Conservation (phyloP, 2,329 filamentous ascomycete genomes). For the Graphilbum fragrans region DNA sequence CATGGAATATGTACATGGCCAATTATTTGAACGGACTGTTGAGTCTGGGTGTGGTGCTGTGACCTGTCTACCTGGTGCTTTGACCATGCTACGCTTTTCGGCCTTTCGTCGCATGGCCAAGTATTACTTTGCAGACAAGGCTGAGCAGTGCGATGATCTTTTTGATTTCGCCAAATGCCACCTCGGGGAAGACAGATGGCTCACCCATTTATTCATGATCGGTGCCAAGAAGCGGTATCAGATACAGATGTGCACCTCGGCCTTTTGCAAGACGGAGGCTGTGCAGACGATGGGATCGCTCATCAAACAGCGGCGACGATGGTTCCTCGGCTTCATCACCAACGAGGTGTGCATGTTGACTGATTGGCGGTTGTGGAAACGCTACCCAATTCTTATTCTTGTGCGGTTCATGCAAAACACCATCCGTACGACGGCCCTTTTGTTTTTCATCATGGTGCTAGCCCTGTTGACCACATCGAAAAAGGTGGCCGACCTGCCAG, state of each 20-base stretch:
- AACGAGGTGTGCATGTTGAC: constrained; percentile 99
- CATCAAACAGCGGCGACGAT: constrained; percentile 86
- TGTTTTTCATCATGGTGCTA: constrained; percentile 89
- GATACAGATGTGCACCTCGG: constrained; percentile 94
- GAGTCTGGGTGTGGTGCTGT: constrained; percentile 91
- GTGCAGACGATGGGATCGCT: constrained; percentile 79
- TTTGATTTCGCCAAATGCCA: constrained; percentile 97
- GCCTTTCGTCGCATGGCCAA: constrained; percentile 95
- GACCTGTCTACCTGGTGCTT: constrained; percentile 86
- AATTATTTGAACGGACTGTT: constrained; percentile 89
- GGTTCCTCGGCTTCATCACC: constrained; percentile 95
- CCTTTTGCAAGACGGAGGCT: constrained; percentile 96
- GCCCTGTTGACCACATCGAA: constrained; percentile 78
- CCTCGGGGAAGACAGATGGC: constrained; percentile 88
- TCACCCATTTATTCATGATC: constrained; percentile 98
- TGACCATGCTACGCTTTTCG: constrained; percentile 91
- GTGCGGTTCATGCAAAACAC: constrained; percentile 94
- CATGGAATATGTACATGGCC: constrained; percentile 96
- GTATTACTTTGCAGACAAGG: constrained; percentile 96
- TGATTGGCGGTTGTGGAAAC: constrained; percentile 79
- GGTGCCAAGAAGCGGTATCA: constrained; percentile 86
- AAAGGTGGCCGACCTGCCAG: constrained; percentile 64
- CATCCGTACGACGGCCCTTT: constrained; percentile 81
- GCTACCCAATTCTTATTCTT: constrained; percentile 75
- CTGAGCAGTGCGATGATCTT: constrained; percentile 86